Evolutionary conservation across 2,329 filamentous ascomycete species (phyloP).

Genomic region (Nothophaeocryptopus gaeumannii): DNA sequence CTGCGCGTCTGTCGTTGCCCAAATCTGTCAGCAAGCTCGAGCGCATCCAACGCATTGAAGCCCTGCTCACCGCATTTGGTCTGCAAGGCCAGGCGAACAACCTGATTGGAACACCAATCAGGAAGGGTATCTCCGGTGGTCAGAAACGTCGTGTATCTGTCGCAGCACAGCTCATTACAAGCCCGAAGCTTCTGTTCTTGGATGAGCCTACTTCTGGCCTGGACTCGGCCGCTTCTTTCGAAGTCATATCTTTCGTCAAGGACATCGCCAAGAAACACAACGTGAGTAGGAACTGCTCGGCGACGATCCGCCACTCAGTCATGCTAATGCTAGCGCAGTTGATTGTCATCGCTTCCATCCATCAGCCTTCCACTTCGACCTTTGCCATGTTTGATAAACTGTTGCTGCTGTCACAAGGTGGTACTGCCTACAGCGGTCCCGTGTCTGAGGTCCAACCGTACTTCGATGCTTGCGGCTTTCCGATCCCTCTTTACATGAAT

Average conservation of each 20-base stretch:
- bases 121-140: slow-evolving; percentile 79
- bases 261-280: slow-evolving; percentile 65
- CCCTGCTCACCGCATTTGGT: slow-evolving; percentile 69
- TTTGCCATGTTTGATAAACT: slow-evolving; percentile 80
- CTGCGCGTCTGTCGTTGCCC: slow-evolving; percentile 63
- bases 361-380: slow-evolving; percentile 77
- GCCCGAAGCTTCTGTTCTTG: slow-evolving; percentile 75
- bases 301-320: not conserved
- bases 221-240: slow-evolving; percentile 72
- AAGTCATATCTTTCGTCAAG: slow-evolving; percentile 73
- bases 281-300: slow-evolving; percentile 39
- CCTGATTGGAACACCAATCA: slow-evolving; percentile 76
- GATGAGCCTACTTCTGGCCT: slow-evolving; percentile 83
- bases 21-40: slow-evolving; percentile 55
- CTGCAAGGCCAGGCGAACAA: slow-evolving; percentile 66
- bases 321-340: slow-evolving; percentile 46
- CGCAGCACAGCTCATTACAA: slow-evolving; percentile 76
- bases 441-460: slow-evolving; percentile 59
- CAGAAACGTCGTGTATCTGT: slow-evolving; percentile 80
- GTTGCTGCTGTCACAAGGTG: slow-evolving; percentile 67
- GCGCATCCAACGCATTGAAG: slow-evolving; percentile 61
- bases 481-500: slow-evolving; percentile 69
- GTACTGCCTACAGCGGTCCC: slow-evolving; percentile 70
- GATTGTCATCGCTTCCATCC: slow-evolving; percentile 77
- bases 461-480: slow-evolving; percentile 59